Percentiles rank a stretch among this genome's conserved stretches.
phyloP scores from a whole-genome alignment of 2,329 filamentous ascomycete genomes.

The Ceratocystis albifundus region DNA sequence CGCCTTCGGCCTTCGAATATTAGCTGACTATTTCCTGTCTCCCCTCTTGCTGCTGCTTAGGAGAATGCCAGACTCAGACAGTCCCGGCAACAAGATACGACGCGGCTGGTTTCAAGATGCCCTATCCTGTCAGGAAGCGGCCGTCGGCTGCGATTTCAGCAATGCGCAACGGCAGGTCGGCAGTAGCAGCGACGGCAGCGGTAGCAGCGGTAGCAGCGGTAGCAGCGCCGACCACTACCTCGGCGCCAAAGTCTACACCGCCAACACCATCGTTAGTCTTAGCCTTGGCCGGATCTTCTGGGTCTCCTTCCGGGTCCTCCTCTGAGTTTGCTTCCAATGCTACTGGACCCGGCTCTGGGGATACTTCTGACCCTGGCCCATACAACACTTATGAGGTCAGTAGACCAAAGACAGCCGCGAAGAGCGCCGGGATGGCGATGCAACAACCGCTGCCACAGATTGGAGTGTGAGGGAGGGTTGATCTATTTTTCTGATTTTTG shows the following conservation, averaged over 20 bases:
- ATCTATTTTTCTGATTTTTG: neutral
- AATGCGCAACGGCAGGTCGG: neutral
- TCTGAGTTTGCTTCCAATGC: neutral
- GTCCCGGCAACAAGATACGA: neutral
- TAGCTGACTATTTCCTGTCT: neutral
- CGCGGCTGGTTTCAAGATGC: conserved; percentile 1
- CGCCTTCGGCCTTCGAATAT: no score
- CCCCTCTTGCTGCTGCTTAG: neutral
- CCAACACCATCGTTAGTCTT: no score
- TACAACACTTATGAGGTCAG: neutral
- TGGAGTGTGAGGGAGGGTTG: neutral
- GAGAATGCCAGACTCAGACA: neutral
- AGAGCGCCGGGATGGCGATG: neutral
- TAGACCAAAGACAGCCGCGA: neutral
- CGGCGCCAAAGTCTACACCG: neutral
- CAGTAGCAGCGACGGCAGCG: neutral
- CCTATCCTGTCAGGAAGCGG: neutral
- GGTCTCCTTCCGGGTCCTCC: neutral
- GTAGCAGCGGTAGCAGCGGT: neutral
- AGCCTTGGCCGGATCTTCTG: neutral
- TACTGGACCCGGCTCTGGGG: neutral
- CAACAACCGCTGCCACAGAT: conserved; percentile 1
- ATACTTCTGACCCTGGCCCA: neutral
- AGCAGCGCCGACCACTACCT: neutral
- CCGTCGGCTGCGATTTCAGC: neutral